Evolutionary conservation across 768 basidiomycete genomes (phyloP).

Genomic region (Suillus brevipes): DNA sequence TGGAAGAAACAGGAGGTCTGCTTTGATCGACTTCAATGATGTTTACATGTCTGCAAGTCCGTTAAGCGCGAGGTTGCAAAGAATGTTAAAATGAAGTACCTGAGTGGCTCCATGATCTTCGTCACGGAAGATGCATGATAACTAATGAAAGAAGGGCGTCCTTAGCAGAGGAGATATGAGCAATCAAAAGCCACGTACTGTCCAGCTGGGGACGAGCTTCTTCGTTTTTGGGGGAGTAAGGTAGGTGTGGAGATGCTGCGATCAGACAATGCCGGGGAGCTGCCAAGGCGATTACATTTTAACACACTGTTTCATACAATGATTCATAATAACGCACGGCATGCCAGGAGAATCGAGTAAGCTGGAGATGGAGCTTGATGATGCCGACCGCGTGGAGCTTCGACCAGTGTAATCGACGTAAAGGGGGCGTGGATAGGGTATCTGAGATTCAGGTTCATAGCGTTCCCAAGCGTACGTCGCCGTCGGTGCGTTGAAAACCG

Average conservation of each 20-base stretch:
- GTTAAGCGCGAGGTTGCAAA: constrained; percentile 13
- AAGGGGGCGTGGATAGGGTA: constrained; percentile 39
- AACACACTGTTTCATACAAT: constrained; percentile 12
- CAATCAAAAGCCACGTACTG: constrained; percentile 21
- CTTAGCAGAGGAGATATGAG: not conserved
- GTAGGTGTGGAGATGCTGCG: constrained; percentile 30
- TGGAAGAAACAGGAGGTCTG: constrained; percentile 13
- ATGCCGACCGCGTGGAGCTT: constrained; percentile 33
- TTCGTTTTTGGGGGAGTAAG: constrained; percentile 33
- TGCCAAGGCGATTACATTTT: constrained; percentile 17
- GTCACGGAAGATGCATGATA: constrained; percentile 17
- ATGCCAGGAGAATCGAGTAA: constrained; percentile 29
- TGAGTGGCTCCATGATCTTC: constrained; percentile 27
- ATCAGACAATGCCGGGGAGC: constrained; percentile 31
- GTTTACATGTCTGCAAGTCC: constrained; percentile 22
- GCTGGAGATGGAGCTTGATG: constrained; percentile 31
- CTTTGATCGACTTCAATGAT: constrained; percentile 22
- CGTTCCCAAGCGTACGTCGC: constrained; percentile 51
- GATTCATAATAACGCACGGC: constrained; percentile 28
- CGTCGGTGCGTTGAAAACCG: constrained; percentile 44
- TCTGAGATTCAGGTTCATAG: constrained; percentile 45
- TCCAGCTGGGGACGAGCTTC: constrained; percentile 32
- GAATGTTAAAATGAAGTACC: constrained; percentile 20
- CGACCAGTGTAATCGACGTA: constrained; percentile 38
- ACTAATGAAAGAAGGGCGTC: not conserved